These are phyloP conservation scores for Globisporangium barbulae DNA, from an alignment of 352 stramenopile species.

Conservation along the genomic window DNA sequence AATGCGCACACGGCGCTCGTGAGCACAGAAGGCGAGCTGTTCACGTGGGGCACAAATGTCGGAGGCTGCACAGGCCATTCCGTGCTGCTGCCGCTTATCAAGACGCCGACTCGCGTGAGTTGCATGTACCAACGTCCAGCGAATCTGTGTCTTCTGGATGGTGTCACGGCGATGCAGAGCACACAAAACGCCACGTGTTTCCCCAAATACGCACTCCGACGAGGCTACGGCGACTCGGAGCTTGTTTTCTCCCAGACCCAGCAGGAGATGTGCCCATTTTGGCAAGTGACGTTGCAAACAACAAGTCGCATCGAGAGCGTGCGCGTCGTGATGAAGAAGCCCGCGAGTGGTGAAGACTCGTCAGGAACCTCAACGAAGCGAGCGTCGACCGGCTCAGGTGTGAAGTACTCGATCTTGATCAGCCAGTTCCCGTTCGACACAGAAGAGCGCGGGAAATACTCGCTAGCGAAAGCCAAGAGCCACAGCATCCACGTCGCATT, in stretches of 20 bases:
- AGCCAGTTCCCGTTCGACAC: slow-evolving; percentile 56
- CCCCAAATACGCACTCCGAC: slow-evolving; percentile 40
- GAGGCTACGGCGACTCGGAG: slow-evolving; percentile 5
- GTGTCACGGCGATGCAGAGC: slow-evolving; percentile 42
- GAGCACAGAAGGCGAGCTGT: slow-evolving; percentile 56
- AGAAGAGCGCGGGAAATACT: slow-evolving; percentile 61
- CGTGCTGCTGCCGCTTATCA: slow-evolving; percentile 29
- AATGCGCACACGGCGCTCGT: slow-evolving; percentile 66
- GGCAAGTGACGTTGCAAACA: slow-evolving; percentile 41
- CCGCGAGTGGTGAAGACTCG: slow-evolving; percentile 4
- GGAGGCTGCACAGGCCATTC: slow-evolving; percentile 61
- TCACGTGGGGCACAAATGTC: slow-evolving; percentile 74
- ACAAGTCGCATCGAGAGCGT: slow-evolving; percentile 46
- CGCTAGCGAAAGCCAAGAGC: slow-evolving; percentile 42
- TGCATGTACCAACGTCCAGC: slow-evolving; percentile 59
- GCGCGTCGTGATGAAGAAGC: slow-evolving; percentile 25
- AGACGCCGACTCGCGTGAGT: slow-evolving; percentile 39
- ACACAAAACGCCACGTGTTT: slow-evolving; percentile 58
- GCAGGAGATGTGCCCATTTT: slow-evolving; percentile 77
- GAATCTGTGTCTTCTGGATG: slow-evolving; percentile 43
- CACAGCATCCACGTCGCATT: slow-evolving; percentile 53
- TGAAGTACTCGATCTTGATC: slow-evolving; percentile 49
- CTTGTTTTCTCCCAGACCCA: slow-evolving; percentile 51
- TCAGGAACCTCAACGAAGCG: slow-evolving; percentile 14
- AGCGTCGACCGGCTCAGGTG: slow-evolving; percentile 12